A percentile compares a stretch with the other conserved stretches of the same genome.
phyloP scores from a whole-genome alignment of 768 basidiomycete species.

The Rhizopogon rudus region DNA sequence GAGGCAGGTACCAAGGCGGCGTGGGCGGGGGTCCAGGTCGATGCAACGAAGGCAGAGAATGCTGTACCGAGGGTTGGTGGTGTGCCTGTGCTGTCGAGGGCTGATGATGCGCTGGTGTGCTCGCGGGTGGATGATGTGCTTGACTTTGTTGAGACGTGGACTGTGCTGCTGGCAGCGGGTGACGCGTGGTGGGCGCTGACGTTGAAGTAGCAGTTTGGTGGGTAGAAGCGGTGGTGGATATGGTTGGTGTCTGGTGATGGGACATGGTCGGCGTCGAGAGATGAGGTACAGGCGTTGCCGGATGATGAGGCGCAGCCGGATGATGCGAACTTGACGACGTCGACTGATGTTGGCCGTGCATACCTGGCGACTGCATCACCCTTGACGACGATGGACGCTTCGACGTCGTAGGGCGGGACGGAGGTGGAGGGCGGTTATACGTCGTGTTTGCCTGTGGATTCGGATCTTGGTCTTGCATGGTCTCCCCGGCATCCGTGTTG shows the following conservation, averaged over 20 bases:
- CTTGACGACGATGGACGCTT: background rate
- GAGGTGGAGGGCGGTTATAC: background rate
- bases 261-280: background rate
- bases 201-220: background rate
- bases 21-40: slow-evolving; percentile 12
- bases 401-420: background rate
- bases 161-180: background rate
- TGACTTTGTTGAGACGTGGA: slow-evolving; percentile 1
- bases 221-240: background rate
- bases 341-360: background rate
- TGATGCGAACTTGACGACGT: background rate
- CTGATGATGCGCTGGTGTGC: background rate
- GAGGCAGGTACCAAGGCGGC: slow-evolving; percentile 12
- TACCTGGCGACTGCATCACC: background rate
- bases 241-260: background rate
- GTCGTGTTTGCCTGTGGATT: background rate
- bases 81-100: slow-evolving; percentile 15
- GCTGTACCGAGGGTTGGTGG: background rate
- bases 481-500: background rate
- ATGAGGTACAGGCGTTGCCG: background rate
- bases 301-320: background rate
- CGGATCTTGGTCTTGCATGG: background rate
- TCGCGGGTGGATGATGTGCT: background rate
- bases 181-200: background rate
- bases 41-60: background rate